Conservation (phyloP, 495 filamentous ascomycete genomes). For the Bathelium albidoporum region DNA sequence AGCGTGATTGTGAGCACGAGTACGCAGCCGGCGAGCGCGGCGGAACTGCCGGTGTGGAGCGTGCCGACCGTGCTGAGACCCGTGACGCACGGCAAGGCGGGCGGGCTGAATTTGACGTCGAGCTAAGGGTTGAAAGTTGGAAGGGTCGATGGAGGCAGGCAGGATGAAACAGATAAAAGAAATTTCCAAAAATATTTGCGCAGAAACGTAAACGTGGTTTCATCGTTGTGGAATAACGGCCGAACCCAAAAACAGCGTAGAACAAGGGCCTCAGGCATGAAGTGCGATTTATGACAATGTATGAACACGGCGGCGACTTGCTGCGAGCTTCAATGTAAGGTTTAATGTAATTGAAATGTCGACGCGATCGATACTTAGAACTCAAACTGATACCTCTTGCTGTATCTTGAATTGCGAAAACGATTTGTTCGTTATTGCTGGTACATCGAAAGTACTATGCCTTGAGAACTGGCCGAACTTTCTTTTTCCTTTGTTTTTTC, state of each 20-base stretch:
- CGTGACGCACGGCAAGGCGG: constrained; percentile 17
- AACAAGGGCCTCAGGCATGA: not conserved
- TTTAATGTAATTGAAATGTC: not conserved
- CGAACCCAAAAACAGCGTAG: not conserved
- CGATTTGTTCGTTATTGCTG: too few species aligned
- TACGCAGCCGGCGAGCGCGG: constrained; percentile 6
- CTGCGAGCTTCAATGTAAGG: not conserved
- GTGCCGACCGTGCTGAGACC: constrained; percentile 13
- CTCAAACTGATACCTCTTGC: too few species aligned
- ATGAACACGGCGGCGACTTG: not conserved
- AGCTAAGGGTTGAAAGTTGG: not conserved
- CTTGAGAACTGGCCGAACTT: too few species aligned
- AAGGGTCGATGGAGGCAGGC: not conserved
- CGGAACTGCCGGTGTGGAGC: constrained; percentile 15
- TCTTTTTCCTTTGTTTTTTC: too few species aligned
- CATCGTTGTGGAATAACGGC: not conserved
- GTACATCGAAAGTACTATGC: too few species aligned
- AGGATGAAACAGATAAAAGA: not conserved
- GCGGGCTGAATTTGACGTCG: constrained; percentile 11
- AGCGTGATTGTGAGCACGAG: constrained; percentile 17
- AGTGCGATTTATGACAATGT: not conserved
- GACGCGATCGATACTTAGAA: too few species aligned
- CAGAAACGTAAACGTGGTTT: not conserved
- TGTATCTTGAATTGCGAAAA: too few species aligned
- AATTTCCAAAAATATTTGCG: not conserved